phyloP scores from a whole-genome alignment of 495 filamentous ascomycete genomes.

The Lophiostoma macrostomum region DNA sequence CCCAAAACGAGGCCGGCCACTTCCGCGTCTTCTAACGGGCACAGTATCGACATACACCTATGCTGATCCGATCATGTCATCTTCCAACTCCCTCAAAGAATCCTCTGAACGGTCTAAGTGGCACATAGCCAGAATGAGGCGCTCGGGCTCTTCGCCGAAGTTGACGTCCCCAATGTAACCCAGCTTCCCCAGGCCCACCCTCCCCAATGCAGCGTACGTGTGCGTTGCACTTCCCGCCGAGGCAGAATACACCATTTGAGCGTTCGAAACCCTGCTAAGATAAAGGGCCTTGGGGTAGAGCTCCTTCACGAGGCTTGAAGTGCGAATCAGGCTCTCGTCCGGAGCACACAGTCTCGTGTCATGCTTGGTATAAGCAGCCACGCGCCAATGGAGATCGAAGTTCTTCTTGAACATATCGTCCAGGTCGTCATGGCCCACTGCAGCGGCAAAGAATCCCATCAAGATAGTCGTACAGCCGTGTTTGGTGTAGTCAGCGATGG shows the following conservation, averaged over 20 bases:
- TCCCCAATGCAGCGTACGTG: constrained; percentile 23
- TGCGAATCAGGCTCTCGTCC: constrained; percentile 18
- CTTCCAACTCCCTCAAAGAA: not conserved
- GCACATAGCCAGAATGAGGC: constrained; percentile 31
- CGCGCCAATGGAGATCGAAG: constrained; percentile 25
- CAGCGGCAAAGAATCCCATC: constrained; percentile 25
- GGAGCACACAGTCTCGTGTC: constrained; percentile 3
- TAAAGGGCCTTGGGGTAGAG: constrained; percentile 25
- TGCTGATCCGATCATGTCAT: not conserved
- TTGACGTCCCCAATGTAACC: constrained; percentile 28
- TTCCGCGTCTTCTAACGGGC: not conserved
- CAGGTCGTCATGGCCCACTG: constrained; percentile 2
- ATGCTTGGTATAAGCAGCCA: not conserved
- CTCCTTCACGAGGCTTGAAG: constrained; percentile 2
- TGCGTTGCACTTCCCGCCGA: not conserved
- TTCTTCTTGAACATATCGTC: constrained; percentile 13
- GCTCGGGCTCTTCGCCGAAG: constrained; percentile 28
- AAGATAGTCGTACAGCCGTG: constrained; percentile 27
- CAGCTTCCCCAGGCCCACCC: constrained; percentile 26
- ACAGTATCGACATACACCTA: not conserved
- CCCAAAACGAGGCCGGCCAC: too few species aligned
- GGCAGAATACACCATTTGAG: constrained; percentile 21
- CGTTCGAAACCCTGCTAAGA: constrained; percentile 12
- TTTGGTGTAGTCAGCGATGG: constrained; percentile 19
- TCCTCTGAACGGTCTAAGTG: constrained; percentile 27